Evolutionary conservation across 345 rosid genomes (phyloP).

Genomic region (Turnera subulata): DNA sequence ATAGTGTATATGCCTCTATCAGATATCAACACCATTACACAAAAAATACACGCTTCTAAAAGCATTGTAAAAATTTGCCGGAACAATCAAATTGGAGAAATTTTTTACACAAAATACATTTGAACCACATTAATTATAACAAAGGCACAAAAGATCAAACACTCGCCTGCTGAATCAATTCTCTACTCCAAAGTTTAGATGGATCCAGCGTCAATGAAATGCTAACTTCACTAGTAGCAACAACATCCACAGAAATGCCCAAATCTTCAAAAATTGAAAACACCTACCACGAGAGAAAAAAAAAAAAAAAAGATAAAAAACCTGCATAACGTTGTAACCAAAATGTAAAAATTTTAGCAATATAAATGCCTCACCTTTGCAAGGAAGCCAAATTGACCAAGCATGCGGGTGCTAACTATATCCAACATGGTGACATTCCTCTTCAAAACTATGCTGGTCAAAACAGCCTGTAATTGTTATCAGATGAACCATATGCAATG

Average conservation of each 20-base stretch:
- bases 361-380: constrained; percentile 51
- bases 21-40: not conserved
- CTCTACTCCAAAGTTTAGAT: constrained; percentile 89
- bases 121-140: not conserved
- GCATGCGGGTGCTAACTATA: constrained; percentile 92
- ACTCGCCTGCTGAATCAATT: constrained; percentile 89
- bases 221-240: constrained; percentile 97
- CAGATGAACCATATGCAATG: not conserved
- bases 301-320: not conserved
- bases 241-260: constrained; percentile 91
- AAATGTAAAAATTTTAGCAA: not conserved
- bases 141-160: constrained; percentile 10
- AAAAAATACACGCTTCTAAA: not conserved
- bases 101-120: not conserved
- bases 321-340: not conserved
- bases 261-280: constrained; percentile 84
- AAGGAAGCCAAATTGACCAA: constrained; percentile 90
- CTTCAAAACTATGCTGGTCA: constrained; percentile 3
- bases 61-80: not conserved
- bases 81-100: not conserved
- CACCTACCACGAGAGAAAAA: constrained; percentile 37
- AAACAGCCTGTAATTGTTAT: not conserved
- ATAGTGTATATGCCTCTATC: too few species aligned
- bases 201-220: constrained; percentile 89
- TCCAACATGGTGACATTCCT: constrained; percentile 29